Conservation (phyloP, 176 grass and related monocot species). For the Ampelocalamus luodianensis region DNA sequence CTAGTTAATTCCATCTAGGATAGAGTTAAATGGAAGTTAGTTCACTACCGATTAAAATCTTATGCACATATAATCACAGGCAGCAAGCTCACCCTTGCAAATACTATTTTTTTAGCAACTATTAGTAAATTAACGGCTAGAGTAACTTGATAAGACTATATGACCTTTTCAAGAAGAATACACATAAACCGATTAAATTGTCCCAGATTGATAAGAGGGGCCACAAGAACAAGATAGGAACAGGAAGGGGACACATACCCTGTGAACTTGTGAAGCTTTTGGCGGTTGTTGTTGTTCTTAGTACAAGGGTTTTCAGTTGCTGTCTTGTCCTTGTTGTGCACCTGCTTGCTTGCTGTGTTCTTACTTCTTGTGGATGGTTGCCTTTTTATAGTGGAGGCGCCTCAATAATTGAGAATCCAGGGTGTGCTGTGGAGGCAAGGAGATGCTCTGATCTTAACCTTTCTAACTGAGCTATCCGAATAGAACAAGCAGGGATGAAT, state of each 20-base stretch:
- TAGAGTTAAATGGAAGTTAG: slow-evolving; percentile 4
- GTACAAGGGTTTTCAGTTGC: slow-evolving; percentile 44
- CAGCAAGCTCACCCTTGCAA: slow-evolving; percentile 22
- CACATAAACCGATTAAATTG: slow-evolving; percentile 5
- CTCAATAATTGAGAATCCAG: slow-evolving; percentile 71
- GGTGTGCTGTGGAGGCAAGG: slow-evolving; percentile 50
- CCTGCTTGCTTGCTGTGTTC: slow-evolving; percentile 42
- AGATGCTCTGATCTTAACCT: slow-evolving; percentile 38
- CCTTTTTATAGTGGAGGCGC: slow-evolving; percentile 68
- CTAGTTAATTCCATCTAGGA: not conserved
- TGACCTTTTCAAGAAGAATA: slow-evolving; percentile 27
- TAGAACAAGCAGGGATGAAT: slow-evolving; percentile 51
- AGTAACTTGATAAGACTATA: not conserved
- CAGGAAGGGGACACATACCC: slow-evolving; percentile 50
- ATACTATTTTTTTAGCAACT: slow-evolving; percentile 7
- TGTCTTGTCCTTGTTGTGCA: slow-evolving; percentile 50
- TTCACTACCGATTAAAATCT: slow-evolving; percentile 14
- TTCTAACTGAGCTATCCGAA: slow-evolving; percentile 65
- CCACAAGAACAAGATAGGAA: slow-evolving; percentile 37
- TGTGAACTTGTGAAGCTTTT: slow-evolving; percentile 50
- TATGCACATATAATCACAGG: slow-evolving; percentile 1
- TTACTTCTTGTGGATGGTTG: slow-evolving; percentile 50
- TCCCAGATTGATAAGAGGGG: slow-evolving; percentile 1
- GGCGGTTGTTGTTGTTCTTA: slow-evolving; percentile 26
- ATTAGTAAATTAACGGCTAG: not conserved